Conservation (phyloP, 2,329 filamentous ascomycete genomes). For the Nigrospora osmanthi region DNA sequence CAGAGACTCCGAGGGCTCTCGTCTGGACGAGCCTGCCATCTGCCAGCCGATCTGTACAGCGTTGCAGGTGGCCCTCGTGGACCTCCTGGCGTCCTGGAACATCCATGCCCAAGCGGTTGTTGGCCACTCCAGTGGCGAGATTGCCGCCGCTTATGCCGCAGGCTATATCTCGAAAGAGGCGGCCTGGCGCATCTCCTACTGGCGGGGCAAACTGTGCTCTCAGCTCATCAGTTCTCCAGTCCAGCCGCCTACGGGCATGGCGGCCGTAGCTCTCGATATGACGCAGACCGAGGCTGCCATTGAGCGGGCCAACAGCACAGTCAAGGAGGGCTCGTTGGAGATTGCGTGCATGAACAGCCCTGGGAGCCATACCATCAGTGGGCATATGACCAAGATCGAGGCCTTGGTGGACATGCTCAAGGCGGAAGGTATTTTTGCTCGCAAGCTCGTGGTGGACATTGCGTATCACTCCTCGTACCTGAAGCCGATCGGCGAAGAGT, state of each 20-base stretch:
- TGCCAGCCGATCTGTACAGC: no score
- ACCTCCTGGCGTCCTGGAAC: slow-evolving; percentile 23
- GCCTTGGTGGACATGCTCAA: slow-evolving; percentile 14
- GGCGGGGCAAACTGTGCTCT: slow-evolving; percentile 15
- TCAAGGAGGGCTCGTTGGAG: slow-evolving; percentile 4
- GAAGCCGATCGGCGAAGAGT: slow-evolving; percentile 13
- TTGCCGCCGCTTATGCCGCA: no score
- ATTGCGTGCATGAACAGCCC: slow-evolving; percentile 25
- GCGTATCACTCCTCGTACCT: slow-evolving; percentile 20
- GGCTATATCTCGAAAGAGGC: slow-evolving; percentile 13
- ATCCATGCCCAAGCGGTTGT: slow-evolving; percentile 21
- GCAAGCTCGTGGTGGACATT: slow-evolving; percentile 19
- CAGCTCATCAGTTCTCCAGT: slow-evolving; percentile 9
- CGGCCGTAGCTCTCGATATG: slow-evolving; percentile 18
- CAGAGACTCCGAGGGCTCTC: slow-evolving; percentile 12
- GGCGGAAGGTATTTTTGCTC: slow-evolving; percentile 17
- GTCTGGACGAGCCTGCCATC: slow-evolving; percentile 23
- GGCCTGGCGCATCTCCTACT: slow-evolving; percentile 12
- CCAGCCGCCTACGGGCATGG: slow-evolving; percentile 15
- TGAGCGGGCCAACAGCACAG: slow-evolving; percentile 8
- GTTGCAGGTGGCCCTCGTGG: slow-evolving; percentile 18
- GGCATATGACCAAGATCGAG: slow-evolving; percentile 14
- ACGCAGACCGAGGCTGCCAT: slow-evolving; percentile 13
- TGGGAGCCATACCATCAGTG: slow-evolving; percentile 19
- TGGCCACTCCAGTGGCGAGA: no score